These are phyloP conservation scores for Pseudogymnoascus sp. DNA, from an alignment of 2,329 filamentous ascomycete genomes.

Conservation along the genomic window DNA sequence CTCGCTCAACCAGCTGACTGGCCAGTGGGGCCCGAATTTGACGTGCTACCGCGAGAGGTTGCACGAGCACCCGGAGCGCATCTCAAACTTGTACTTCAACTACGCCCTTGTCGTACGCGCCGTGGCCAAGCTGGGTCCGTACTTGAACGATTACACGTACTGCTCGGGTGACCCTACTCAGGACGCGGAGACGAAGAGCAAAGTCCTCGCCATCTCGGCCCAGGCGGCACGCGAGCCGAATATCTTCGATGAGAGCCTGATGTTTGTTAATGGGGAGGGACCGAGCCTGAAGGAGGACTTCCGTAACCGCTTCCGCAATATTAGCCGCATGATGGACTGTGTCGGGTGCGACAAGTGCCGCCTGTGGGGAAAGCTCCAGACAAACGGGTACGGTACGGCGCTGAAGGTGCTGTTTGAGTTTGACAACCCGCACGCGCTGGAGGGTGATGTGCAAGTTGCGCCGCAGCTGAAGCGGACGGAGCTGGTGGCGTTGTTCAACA, in stretches of 20 bases:
- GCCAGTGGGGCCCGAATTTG: slow-evolving; percentile 84
- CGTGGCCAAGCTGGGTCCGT: slow-evolving; percentile 78
- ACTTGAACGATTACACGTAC: slow-evolving; percentile 76
- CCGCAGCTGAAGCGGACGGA: slow-evolving; percentile 79
- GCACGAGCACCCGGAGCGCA: slow-evolving; percentile 75
- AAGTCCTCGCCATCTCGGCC: slow-evolving; percentile 68
- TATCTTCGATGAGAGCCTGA: slow-evolving; percentile 89
- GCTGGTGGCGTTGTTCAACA: slow-evolving; percentile 90
- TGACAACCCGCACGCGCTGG: slow-evolving; percentile 48
- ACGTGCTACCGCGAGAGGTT: slow-evolving; percentile 83
- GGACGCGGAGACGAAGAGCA: slow-evolving; percentile 69
- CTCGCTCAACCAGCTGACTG: slow-evolving; percentile 89
- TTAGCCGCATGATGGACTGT: slow-evolving; percentile 95
- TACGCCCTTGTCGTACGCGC: slow-evolving; percentile 91
- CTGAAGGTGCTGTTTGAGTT: slow-evolving; percentile 95
- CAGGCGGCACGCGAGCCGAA: slow-evolving; percentile 60
- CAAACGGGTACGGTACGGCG: slow-evolving; percentile 86
- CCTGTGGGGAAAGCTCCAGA: slow-evolving; percentile 95
- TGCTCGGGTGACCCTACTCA: slow-evolving; percentile 78
- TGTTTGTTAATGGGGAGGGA: slow-evolving; percentile 77
- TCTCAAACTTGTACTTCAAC: slow-evolving; percentile 98
- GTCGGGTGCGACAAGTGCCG: slow-evolving; percentile 98
- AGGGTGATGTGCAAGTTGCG: slow-evolving; percentile 50
- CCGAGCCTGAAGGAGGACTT: slow-evolving; percentile 91
- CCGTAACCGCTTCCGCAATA: slow-evolving; percentile 91